Percentiles rank a stretch among this genome's conserved stretches.
These are phyloP conservation scores for Trifolium subterraneum DNA, from an alignment of 306 rosid genomes.

Conservation along the genomic window DNA sequence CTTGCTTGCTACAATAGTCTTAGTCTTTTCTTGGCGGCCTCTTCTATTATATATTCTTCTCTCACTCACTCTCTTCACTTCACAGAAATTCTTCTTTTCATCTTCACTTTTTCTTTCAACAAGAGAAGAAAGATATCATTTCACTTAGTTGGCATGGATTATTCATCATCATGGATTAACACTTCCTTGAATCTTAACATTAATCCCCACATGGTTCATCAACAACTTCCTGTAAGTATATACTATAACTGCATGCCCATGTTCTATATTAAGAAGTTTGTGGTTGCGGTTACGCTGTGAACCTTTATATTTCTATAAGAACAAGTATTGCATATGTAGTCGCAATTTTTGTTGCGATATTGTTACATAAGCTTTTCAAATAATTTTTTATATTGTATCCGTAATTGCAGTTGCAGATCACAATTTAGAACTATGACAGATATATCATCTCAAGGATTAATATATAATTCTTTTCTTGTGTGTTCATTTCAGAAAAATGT, in stretches of 20 bases:
- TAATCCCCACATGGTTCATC: conserved; percentile 49
- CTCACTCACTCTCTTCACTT: neutral
- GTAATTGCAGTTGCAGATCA: neutral
- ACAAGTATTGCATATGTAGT: too few relatives aligned
- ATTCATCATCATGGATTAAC: conserved; percentile 62
- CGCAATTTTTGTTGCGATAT: too few relatives aligned
- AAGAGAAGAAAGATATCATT: neutral
- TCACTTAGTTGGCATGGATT: conserved; percentile 54
- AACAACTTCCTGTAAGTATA: conserved; percentile 67
- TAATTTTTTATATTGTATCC: too few relatives aligned
- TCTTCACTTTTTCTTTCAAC: conserved; percentile 1
- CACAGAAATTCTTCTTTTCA: neutral
- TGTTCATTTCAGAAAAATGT: conserved; percentile 61
- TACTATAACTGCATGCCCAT: too few relatives aligned
- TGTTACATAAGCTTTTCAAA: too few relatives aligned
- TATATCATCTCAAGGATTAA: neutral
- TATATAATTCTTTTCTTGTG: neutral
- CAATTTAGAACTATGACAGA: neutral
- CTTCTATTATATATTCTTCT: neutral
- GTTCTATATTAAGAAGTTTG: too few relatives aligned
- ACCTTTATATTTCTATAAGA: too few relatives aligned
- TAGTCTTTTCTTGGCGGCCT: neutral
- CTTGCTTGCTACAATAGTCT: conserved; percentile 44
- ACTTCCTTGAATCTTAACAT: conserved; percentile 77
- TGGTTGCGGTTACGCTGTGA: too few relatives aligned